phyloP scores from a whole-genome alignment of 495 filamentous ascomycete species.

The Tuber magnatum region DNA sequence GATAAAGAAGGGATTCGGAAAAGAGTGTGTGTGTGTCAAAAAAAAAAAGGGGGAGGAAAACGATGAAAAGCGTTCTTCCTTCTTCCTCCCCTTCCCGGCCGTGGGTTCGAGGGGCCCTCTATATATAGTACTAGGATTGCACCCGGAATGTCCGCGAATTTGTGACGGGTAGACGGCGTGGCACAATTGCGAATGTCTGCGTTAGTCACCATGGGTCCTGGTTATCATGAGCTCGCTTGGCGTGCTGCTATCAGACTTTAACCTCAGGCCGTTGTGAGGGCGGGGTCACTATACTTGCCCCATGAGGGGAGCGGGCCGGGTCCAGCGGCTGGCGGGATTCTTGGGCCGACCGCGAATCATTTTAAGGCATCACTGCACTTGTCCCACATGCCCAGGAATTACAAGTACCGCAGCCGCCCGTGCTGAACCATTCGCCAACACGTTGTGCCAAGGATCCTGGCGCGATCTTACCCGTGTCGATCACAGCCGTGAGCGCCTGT shows the following conservation, averaged over 20 bases:
- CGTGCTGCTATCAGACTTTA: background rate
- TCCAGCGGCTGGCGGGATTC: background rate
- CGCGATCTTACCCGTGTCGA: constrained; percentile 1
- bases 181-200: background rate
- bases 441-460: background rate
- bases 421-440: background rate
- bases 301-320: background rate
- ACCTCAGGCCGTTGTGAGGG: background rate
- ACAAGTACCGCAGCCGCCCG: background rate
- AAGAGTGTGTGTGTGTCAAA: too few relatives aligned
- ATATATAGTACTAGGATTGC: too few relatives aligned
- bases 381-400: background rate
- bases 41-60: too few relatives aligned
- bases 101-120: too few relatives aligned
- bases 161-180: too few relatives aligned
- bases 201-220: too few relatives aligned
- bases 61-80: too few relatives aligned
- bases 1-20: too few relatives aligned
- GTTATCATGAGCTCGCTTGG: background rate
- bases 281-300: background rate
- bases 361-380: background rate
- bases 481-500: background rate
- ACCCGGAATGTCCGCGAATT: too few relatives aligned
- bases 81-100: too few relatives aligned
- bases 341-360: background rate